Conservation (phyloP, 192 early-diverging fungal genomes). For the Dispira parvispora region DNA sequence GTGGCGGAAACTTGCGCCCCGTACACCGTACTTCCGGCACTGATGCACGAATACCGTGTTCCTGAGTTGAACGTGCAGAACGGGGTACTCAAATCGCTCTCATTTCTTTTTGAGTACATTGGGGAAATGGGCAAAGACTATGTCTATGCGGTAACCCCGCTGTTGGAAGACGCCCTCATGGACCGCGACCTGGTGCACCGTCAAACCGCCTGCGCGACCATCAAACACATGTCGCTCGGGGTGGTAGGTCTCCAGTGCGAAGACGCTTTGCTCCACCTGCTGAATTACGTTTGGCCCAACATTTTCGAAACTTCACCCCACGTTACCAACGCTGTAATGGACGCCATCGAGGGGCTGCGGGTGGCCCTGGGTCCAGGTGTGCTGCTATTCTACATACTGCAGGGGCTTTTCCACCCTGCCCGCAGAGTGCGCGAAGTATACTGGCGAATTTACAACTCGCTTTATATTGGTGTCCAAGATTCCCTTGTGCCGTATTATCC, state of each 20-base stretch:
- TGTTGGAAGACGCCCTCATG: slow-evolving; percentile 91
- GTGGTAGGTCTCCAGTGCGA: slow-evolving; percentile 85
- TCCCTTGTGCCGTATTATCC: slow-evolving; percentile 86
- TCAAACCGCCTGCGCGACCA: slow-evolving; percentile 88
- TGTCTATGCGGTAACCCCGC: slow-evolving; percentile 86
- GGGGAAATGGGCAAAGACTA: slow-evolving; percentile 98
- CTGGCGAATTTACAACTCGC: slow-evolving; percentile 96
- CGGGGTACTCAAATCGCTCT: slow-evolving; percentile 86
- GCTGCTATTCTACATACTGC: slow-evolving; percentile 72
- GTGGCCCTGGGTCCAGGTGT: slow-evolving; percentile 75
- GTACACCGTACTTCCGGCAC: slow-evolving; percentile 91
- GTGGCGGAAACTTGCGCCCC: slow-evolving; percentile 95
- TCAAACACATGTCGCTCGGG: slow-evolving; percentile 92
- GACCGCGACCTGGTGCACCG: slow-evolving; percentile 96
- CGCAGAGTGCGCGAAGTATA: slow-evolving; percentile 89
- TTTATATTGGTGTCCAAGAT: slow-evolving; percentile 85
- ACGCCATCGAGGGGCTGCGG: slow-evolving; percentile 86
- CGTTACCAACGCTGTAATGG: slow-evolving; percentile 95
- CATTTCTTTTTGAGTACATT: slow-evolving; percentile 98
- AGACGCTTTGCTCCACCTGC: slow-evolving; percentile 80
- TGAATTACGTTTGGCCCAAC: slow-evolving; percentile 97
- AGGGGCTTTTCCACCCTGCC: slow-evolving; percentile 96
- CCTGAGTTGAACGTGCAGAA: slow-evolving; percentile 99
- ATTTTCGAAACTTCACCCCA: slow-evolving; percentile 95
- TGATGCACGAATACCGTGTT: slow-evolving; percentile 99